A percentile compares a stretch with the other conserved stretches of the same genome.
Evolutionary conservation across 106 monocot species (phyloP).

Genomic region (Apostasia ramifera): DNA sequence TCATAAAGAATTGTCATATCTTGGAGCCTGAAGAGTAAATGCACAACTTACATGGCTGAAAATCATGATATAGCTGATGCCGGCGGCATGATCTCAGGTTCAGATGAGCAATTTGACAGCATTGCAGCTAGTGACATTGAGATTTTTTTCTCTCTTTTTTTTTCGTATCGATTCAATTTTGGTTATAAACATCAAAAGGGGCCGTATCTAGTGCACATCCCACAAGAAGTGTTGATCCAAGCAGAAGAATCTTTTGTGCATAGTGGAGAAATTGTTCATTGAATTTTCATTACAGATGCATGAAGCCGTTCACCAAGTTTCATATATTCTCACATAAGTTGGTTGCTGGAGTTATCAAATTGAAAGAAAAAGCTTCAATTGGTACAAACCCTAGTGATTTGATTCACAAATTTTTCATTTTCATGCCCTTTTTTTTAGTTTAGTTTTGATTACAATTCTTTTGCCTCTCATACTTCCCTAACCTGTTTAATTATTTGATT

Average conservation of each 20-base stretch:
- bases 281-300: too few species aligned
- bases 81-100: not conserved
- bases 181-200: not conserved
- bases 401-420: not conserved
- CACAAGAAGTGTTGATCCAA: too few species aligned
- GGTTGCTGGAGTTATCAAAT: not conserved
- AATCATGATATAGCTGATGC: not conserved
- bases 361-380: not conserved
- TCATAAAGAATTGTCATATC: conserved; percentile 74
- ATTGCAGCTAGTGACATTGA: not conserved
- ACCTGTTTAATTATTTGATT: too few species aligned
- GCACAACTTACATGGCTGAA: not conserved
- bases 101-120: not conserved
- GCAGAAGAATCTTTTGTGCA: too few species aligned
- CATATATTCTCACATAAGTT: not conserved
- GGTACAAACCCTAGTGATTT: not conserved
- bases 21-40: conserved; percentile 33
- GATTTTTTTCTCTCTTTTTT: not conserved
- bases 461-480: not conserved
- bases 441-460: not conserved
- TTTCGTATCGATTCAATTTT: not conserved
- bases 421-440: not conserved
- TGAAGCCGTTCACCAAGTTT: not conserved
- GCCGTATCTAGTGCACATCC: too few species aligned
- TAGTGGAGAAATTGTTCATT: too few species aligned